phyloP scores from a whole-genome alignment of 768 basidiomycete genomes.

The Clitopilus hobsonii region DNA sequence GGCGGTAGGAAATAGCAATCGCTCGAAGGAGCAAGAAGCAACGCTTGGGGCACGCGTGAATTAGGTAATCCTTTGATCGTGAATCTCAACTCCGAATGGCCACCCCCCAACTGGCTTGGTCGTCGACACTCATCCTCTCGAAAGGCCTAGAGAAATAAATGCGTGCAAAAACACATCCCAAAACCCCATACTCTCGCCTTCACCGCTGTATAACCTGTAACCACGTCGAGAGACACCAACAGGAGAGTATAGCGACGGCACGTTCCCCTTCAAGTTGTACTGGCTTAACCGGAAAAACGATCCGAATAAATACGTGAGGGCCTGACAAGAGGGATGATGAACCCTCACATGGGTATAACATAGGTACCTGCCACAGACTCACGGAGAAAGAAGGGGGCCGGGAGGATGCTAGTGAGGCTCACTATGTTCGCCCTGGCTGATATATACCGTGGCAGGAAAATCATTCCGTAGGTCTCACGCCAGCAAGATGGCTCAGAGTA shows the following conservation, averaged over 20 bases:
- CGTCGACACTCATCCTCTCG: too few relatives aligned
- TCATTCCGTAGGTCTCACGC: neutral
- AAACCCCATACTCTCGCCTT: too few relatives aligned
- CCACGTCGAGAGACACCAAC: neutral
- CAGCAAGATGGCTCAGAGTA: neutral
- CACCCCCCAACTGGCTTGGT: neutral
- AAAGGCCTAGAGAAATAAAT: too few relatives aligned
- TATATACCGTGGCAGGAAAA: neutral
- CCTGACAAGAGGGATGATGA: neutral
- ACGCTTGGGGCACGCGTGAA: neutral
- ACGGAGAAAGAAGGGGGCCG: neutral
- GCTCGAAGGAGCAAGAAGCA: neutral
- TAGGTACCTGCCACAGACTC: neutral
- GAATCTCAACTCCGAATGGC: neutral
- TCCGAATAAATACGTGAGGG: neutral
- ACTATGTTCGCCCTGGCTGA: neutral
- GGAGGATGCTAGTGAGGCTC: neutral
- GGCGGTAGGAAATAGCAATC: neutral
- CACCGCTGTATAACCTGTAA: too few relatives aligned
- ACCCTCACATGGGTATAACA: neutral
- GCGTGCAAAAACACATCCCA: too few relatives aligned
- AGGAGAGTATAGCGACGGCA: constrained; percentile 1
- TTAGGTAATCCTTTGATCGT: neutral
- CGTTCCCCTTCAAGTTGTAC: neutral
- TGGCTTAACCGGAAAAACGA: neutral